These are phyloP conservation scores for Candida morakotiae DNA, from an alignment of 805 yeast genomes.

Conservation along the genomic window DNA sequence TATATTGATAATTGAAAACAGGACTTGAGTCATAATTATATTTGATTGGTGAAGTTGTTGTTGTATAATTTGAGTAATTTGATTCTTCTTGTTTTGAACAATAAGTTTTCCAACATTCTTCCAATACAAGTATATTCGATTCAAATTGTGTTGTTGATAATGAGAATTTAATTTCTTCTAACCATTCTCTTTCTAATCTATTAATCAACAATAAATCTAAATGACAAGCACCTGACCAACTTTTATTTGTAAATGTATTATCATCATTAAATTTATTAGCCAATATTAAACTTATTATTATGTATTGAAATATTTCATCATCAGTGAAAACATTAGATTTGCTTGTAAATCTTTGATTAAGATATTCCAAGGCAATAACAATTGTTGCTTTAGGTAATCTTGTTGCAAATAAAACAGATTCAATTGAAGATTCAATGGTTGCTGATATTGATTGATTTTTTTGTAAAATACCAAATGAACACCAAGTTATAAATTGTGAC, in stretches of 20 bases:
- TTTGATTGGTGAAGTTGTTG: not conserved
- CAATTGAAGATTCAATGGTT: slow-evolving; percentile 59
- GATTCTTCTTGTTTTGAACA: not conserved
- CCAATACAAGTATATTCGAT: slow-evolving; percentile 35
- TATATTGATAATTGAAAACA: not conserved
- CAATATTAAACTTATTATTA: slow-evolving; percentile 68
- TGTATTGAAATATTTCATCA: slow-evolving; percentile 45
- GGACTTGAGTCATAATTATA: slow-evolving; percentile 3
- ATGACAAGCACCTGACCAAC: slow-evolving; percentile 97
- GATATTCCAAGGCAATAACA: slow-evolving; percentile 71
- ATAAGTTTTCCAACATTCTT: slow-evolving; percentile 34
- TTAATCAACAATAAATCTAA: slow-evolving; percentile 60
- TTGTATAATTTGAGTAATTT: too few relatives aligned
- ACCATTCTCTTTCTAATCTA: slow-evolving; percentile 67
- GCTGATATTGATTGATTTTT: slow-evolving; percentile 39
- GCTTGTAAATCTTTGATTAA: slow-evolving; percentile 54
- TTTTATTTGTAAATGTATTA: slow-evolving; percentile 89
- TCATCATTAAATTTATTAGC: slow-evolving; percentile 96
- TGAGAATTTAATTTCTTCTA: slow-evolving; percentile 56
- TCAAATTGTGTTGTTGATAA: slow-evolving; percentile 40
- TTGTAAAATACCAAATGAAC: slow-evolving; percentile 64
- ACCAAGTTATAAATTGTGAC: slow-evolving; percentile 77
- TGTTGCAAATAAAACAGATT: slow-evolving; percentile 77
- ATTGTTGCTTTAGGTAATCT: slow-evolving; percentile 82
- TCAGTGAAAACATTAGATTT: slow-evolving; percentile 19